Evolutionary conservation across 2,329 filamentous ascomycete species (phyloP).

Genomic region (Botrytis byssoidea): DNA sequence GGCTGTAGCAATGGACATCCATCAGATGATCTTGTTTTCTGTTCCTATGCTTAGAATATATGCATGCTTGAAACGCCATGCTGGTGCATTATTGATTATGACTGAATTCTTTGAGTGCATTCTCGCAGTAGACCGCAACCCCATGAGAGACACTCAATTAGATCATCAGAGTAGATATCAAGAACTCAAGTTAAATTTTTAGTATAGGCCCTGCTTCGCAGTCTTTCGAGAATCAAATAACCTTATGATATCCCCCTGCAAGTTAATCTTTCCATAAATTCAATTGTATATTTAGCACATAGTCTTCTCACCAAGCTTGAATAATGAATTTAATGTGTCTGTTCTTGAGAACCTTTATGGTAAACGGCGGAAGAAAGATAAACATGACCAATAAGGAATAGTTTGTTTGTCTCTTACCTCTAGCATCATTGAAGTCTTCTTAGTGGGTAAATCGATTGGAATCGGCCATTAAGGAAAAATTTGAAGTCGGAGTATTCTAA

Average conservation of each 20-base stretch:
- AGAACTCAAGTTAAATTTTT: background rate
- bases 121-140: background rate
- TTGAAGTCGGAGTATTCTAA: too few species aligned
- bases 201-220: fast-evolving
- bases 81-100: too few species aligned
- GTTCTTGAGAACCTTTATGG: background rate
- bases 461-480: too few species aligned
- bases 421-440: too few species aligned
- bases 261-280: background rate
- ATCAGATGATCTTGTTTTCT: background rate
- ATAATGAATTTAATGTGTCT: background rate
- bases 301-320: background rate
- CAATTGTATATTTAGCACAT: background rate
- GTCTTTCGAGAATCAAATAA: background rate
- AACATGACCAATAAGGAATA: background rate
- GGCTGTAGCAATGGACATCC: background rate
- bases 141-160: background rate
- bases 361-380: background rate
- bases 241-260: background rate
- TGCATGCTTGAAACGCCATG: background rate
- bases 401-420: too few species aligned
- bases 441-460: too few species aligned
- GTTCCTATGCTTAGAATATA: background rate
- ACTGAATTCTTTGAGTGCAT: background rate
- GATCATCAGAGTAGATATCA: background rate